Percentiles rank a stretch among this genome's conserved stretches.
These are phyloP conservation scores for Paradendryphiella salina DNA, from an alignment of 2,329 filamentous ascomycete genomes.

Conservation along the genomic window DNA sequence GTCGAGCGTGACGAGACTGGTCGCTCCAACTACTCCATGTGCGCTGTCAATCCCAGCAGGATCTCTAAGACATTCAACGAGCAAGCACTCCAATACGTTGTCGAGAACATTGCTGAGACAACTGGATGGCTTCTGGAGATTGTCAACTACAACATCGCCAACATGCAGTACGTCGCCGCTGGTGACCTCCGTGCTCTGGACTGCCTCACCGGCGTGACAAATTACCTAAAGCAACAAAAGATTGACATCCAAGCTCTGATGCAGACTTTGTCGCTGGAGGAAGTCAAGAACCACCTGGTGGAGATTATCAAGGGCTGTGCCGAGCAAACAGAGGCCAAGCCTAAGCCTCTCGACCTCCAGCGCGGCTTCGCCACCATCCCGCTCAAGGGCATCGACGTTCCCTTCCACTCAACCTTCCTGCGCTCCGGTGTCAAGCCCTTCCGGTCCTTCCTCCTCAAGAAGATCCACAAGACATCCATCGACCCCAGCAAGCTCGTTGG, in stretches of 20 bases:
- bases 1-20: constrained; percentile 93
- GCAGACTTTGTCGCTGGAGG: constrained; percentile 81
- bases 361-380: constrained; percentile 97
- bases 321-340: constrained; percentile 85
- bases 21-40: constrained; percentile 98
- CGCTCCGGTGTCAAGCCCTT: constrained; percentile 98
- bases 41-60: constrained; percentile 95
- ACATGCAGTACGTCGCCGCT: constrained; percentile 71
- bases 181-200: constrained; percentile 69
- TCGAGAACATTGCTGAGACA: constrained; percentile 90
- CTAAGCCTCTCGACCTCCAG: constrained; percentile 83
- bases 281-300: constrained; percentile 85
- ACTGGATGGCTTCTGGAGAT: constrained; percentile 97
- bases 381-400: constrained; percentile 94
- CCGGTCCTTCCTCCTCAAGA: constrained; percentile 97
- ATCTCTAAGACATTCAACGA: constrained; percentile 99
- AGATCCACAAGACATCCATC: constrained; percentile 99
- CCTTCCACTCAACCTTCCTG: constrained; percentile 98
- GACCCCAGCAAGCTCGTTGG: constrained; percentile 95
- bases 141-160: constrained; percentile 87
- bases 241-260: constrained; percentile 95
- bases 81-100: constrained; percentile 93
- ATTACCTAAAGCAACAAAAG: constrained; percentile 95
- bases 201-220: constrained; percentile 76
- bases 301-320: constrained; percentile 90